Conservation (phyloP, 2,329 filamentous ascomycete species). For the Trichoderma hamatum region DNA sequence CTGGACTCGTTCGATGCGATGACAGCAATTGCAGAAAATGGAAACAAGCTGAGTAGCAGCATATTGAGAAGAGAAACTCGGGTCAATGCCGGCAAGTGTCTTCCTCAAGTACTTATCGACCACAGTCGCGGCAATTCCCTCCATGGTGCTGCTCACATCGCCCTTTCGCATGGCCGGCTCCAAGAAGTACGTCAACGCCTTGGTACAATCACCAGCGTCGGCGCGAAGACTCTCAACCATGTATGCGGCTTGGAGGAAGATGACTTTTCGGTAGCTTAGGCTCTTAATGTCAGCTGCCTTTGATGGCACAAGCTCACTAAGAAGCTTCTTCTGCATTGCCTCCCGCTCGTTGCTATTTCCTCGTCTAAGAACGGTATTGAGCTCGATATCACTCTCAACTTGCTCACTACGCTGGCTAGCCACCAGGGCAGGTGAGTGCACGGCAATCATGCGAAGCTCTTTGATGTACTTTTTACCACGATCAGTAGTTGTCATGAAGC, state of each 20-base stretch:
- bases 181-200: constrained; percentile 89
- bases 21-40: constrained; percentile 88
- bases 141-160: constrained; percentile 67
- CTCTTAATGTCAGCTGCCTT: constrained; percentile 78
- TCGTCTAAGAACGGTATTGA: constrained; percentile 89
- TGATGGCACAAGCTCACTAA: constrained; percentile 73
- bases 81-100: constrained; percentile 69
- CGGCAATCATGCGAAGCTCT: constrained; percentile 81
- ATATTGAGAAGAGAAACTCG: constrained; percentile 86
- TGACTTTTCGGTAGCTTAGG: constrained; percentile 84
- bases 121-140: constrained; percentile 65
- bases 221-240: constrained; percentile 88
- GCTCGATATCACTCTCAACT: constrained; percentile 92
- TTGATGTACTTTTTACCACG: constrained; percentile 72
- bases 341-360: constrained; percentile 81
- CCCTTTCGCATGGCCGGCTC: constrained; percentile 77
- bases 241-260: constrained; percentile 89
- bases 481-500: constrained; percentile 75
- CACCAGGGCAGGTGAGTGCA: constrained; percentile 84
- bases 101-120: constrained; percentile 79
- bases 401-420: constrained; percentile 87
- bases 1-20: constrained; percentile 90
- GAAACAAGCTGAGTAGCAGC: constrained; percentile 84
- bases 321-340: constrained; percentile 75
- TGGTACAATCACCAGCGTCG: constrained; percentile 84